These are phyloP conservation scores for Setaria viridis DNA, from an alignment of 202 grass and related monocot genomes.

Conservation along the genomic window DNA sequence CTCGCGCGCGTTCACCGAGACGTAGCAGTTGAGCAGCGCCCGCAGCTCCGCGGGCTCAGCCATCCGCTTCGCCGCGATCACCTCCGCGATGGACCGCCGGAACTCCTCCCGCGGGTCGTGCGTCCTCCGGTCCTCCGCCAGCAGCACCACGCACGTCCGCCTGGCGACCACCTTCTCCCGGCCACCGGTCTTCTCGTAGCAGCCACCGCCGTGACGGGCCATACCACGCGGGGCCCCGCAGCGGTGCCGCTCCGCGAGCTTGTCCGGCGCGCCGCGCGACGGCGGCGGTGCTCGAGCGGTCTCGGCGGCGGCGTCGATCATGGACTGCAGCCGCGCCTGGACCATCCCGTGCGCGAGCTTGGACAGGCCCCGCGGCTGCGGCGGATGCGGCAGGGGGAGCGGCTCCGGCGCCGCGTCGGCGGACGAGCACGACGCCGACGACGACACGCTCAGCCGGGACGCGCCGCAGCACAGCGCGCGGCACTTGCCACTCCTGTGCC, in stretches of 20 bases:
- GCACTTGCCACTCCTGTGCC: conserved; percentile 61
- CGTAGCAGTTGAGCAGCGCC: conserved; percentile 89
- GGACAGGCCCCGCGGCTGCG: conserved; percentile 51
- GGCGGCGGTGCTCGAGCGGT: background rate
- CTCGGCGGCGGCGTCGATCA: conserved; percentile 53
- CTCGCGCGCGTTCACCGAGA: conserved; percentile 80
- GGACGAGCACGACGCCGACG: conserved; percentile 63
- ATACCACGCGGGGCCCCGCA: background rate
- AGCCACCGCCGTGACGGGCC: background rate
- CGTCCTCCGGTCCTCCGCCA: conserved; percentile 77
- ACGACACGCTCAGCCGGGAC: conserved; percentile 71
- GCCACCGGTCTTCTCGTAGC: background rate
- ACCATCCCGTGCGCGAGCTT: conserved; percentile 72
- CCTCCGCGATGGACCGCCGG: conserved; percentile 75
- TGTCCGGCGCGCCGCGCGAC: background rate
- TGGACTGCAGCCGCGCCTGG: conserved; percentile 72
- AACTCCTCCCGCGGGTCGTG: conserved; percentile 78
- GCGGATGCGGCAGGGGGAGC: background rate
- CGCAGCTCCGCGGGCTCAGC: conserved; percentile 78
- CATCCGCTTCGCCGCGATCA: conserved; percentile 79
- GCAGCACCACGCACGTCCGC: conserved; percentile 65
- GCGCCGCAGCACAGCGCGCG: conserved; percentile 72
- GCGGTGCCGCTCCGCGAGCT: conserved; percentile 9
- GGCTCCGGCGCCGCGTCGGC: conserved; percentile 29
- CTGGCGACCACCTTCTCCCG: background rate